A percentile compares a stretch with the other conserved stretches of the same genome.
Evolutionary conservation across 805 yeast species (phyloP).

Genomic region (Komagataella ulmi): DNA sequence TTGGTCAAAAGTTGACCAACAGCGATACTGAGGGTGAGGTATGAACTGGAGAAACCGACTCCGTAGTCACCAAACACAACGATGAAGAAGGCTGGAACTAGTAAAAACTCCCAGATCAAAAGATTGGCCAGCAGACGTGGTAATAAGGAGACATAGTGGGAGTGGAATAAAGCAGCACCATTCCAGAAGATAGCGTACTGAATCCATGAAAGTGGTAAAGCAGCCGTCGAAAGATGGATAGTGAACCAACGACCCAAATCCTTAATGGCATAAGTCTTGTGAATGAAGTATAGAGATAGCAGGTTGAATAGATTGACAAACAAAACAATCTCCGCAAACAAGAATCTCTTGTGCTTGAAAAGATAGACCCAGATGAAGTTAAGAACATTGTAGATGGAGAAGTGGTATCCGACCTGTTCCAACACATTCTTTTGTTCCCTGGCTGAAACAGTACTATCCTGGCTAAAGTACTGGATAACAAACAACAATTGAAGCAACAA

Average conservation of each 20-base stretch:
- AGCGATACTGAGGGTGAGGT: slow-evolving; percentile 52
- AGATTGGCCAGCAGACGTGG: slow-evolving; percentile 62
- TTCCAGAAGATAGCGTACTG: slow-evolving; percentile 71
- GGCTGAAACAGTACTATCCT: slow-evolving; percentile 8
- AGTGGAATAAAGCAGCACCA: slow-evolving; percentile 65
- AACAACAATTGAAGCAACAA: slow-evolving; percentile 40
- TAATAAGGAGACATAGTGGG: slow-evolving; percentile 34
- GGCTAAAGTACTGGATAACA: slow-evolving; percentile 27
- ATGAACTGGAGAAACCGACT: slow-evolving; percentile 43
- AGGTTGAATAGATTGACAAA: slow-evolving; percentile 48
- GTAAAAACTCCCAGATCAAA: slow-evolving; percentile 64
- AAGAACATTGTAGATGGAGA: slow-evolving; percentile 45
- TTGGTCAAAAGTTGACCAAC: slow-evolving; percentile 58
- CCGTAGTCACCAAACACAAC: slow-evolving; percentile 59
- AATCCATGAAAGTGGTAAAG: slow-evolving; percentile 67
- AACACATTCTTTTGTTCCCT: slow-evolving; percentile 18
- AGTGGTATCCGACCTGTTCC: slow-evolving; percentile 42
- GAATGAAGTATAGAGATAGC: slow-evolving; percentile 37
- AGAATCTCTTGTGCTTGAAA: slow-evolving; percentile 45
- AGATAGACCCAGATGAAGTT: slow-evolving; percentile 52
- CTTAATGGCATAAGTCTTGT: slow-evolving; percentile 43
- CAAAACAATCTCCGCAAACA: slow-evolving; percentile 44
- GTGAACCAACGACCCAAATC: slow-evolving; percentile 39
- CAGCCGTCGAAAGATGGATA: slow-evolving; percentile 53
- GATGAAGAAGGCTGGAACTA: slow-evolving; percentile 48